A percentile compares a stretch with the other conserved stretches of the same genome.
phyloP scores from a whole-genome alignment of 257 asterid genomes.

The Solanum tarijense region DNA sequence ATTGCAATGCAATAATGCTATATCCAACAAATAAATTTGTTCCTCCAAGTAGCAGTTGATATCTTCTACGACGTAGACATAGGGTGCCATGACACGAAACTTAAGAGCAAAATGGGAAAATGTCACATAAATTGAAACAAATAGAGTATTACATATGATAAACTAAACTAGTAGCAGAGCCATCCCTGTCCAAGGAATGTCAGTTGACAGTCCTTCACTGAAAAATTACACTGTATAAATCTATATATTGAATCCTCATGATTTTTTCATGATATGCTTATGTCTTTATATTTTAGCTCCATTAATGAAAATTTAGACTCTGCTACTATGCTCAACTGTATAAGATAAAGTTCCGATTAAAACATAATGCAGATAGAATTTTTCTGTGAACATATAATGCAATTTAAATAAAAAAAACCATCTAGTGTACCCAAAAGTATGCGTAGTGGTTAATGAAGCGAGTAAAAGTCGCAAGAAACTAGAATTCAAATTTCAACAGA shows the following conservation, averaged over 20 bases:
- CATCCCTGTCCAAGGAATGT: background rate
- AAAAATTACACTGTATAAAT: background rate
- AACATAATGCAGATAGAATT: background rate
- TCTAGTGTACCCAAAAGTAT: background rate
- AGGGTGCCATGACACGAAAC: background rate
- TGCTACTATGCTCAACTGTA: background rate
- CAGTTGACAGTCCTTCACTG: background rate
- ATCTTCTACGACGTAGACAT: background rate
- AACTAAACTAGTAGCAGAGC: background rate
- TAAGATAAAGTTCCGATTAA: background rate
- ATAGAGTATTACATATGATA: background rate
- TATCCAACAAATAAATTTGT: background rate
- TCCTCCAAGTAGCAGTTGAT: no score
- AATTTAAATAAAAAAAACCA: background rate
- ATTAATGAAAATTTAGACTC: background rate
- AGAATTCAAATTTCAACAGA: background rate
- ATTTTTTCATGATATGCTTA: background rate
- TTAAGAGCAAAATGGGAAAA: background rate
- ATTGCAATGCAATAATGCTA: background rate
- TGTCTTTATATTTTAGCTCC: background rate
- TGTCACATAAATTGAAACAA: background rate
- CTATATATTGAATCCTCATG: background rate
- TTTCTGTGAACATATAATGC: background rate
- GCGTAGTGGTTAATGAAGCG: background rate
- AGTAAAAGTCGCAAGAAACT: background rate